phyloP scores from a whole-genome alignment of 1,284 basidiomycete genomes.

The Lentinus polychrous region DNA sequence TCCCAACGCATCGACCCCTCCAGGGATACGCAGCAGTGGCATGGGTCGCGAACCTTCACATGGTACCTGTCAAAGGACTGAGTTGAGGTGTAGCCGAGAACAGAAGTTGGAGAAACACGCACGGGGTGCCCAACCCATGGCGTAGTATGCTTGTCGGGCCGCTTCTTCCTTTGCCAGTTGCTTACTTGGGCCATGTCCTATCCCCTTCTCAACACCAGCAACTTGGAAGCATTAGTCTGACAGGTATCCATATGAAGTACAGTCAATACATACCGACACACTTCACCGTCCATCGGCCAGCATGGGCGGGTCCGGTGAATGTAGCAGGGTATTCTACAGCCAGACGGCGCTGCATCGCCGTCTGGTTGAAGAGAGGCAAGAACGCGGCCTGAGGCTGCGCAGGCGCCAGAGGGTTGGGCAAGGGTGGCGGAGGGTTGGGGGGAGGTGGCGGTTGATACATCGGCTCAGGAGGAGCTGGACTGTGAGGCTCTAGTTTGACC shows the following conservation, averaged over 20 bases:
- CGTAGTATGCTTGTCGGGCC: conserved; percentile 57
- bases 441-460: conserved; percentile 24
- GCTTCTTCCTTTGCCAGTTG: conserved; percentile 72
- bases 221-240: conserved; percentile 31
- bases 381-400: conserved; percentile 54
- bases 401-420: conserved; percentile 48
- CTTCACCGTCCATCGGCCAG: conserved; percentile 55
- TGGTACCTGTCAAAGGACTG: background rate
- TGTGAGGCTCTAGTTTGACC: conserved; percentile 19
- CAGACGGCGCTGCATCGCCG: conserved; percentile 55
- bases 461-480: conserved; percentile 7
- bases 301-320: conserved; percentile 57
- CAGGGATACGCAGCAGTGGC: background rate
- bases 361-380: conserved; percentile 67
- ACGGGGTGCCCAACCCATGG: conserved; percentile 59
- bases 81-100: background rate
- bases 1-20: conserved; percentile 16
- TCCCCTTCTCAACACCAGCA: conserved; percentile 59
- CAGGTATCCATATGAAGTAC: background rate
- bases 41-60: background rate
- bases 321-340: conserved; percentile 50
- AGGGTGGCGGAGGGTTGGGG: conserved; percentile 24
- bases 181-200: conserved; percentile 54
- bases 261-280: conserved; percentile 34
- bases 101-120: conserved; percentile 7